Evolutionary conservation across 2,329 filamentous ascomycete species (phyloP).

Genomic region (Xylaria digitata): DNA sequence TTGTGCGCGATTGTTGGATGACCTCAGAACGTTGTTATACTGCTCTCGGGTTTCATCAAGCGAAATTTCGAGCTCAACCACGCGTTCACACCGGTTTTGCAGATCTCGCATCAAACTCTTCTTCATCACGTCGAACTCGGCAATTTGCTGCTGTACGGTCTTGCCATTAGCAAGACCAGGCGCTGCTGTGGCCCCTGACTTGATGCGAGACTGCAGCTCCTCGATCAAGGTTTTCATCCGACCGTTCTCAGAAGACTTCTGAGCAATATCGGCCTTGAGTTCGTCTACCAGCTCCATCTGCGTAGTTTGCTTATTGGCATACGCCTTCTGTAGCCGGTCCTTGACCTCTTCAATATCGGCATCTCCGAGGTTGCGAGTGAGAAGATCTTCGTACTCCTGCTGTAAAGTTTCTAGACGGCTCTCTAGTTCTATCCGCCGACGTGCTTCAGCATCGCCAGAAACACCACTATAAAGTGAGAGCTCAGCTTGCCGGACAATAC

Average conservation of each 20-base stretch:
- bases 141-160: constrained; percentile 96
- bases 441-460: constrained; percentile 71
- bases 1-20: constrained; percentile 97
- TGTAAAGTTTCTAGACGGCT: constrained; percentile 78
- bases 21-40: constrained; percentile 97
- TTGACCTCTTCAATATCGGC: constrained; percentile 88
- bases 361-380: constrained; percentile 82
- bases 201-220: constrained; percentile 79
- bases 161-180: constrained; percentile 81
- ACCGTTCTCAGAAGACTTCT: constrained; percentile 83
- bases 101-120: constrained; percentile 99
- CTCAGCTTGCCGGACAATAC: constrained; percentile 92
- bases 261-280: constrained; percentile 78
- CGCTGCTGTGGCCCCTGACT: constrained; percentile 65
- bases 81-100: constrained; percentile 97
- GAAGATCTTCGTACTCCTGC: constrained; percentile 83
- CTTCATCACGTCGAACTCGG: constrained; percentile 99
- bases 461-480: constrained; percentile 80
- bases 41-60: constrained; percentile 97
- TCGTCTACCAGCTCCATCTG: constrained; percentile 80
- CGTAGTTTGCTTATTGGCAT: constrained; percentile 78
- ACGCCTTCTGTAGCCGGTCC: constrained; percentile 78
- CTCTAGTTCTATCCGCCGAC: constrained; percentile 81
- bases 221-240: constrained; percentile 85
- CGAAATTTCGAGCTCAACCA: constrained; percentile 97